Base-by-base conservation (phyloP, 306 rosid species). In the Quercus dentata region DNA sequence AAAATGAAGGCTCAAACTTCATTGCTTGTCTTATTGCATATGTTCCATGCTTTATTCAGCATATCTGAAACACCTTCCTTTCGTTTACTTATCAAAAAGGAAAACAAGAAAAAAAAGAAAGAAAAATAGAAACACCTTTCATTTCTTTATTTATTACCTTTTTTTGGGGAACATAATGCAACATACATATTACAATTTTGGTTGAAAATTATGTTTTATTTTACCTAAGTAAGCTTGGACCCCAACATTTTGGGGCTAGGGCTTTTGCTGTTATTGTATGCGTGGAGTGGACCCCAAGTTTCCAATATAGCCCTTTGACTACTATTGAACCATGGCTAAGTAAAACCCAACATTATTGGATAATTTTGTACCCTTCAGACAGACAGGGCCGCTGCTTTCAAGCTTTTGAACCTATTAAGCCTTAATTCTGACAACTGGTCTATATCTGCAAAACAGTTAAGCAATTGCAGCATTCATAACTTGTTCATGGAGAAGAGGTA, bases 401-500 rank as follows among this genome's bases (percentile, higher is more conserved):
- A 17, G 23, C 25, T 64, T 79, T 76, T 38, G 78, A 52, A 21
- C 62, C 68, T 46, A 21, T 44, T 54, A 80, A 46, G 67, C 74
- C 44, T 49, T 46, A 69, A 17, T 17, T 76, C 11, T 2, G 27
- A 77, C 23, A 52, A 59, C 54, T 74, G 27, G 38, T 74, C 30
- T 27, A 33, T 20, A 69, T 44, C 41, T 23, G 80, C 69, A 55
- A 14, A 23, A 18, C 56, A 31, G 38, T 74, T 78, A 71, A 74
- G 76, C 69, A 74, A 76, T 71, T 65, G 73, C 82, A 41, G 76
- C 31, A 49, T 61, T 75, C 80, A 54, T 41, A 74, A 71, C 56
- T 78, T 55, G 77, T 58, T 79, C 86, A 68, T 52, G 80, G 44
- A 73, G 67, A 56, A 76, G 57, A 79, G 76, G 78, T 59, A 35